phyloP scores from a whole-genome alignment of 2,329 filamentous ascomycete genomes.

The Emmonsiellopsis sp. region DNA sequence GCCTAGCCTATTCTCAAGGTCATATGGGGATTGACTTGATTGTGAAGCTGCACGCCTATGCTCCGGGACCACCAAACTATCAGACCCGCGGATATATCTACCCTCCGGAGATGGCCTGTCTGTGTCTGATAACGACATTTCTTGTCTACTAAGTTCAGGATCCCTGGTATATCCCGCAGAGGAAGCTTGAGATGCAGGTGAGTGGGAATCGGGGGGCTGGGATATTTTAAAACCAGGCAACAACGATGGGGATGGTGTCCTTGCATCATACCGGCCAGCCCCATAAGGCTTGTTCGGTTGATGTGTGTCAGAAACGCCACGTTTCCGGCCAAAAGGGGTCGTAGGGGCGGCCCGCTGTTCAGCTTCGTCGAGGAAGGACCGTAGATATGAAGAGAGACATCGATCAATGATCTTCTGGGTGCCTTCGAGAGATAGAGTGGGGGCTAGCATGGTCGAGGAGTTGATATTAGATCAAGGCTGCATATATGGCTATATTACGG shows the following conservation, averaged over 20 bases:
- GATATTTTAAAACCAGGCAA: neutral
- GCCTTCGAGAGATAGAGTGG: constrained; percentile 47
- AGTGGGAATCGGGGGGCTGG: neutral
- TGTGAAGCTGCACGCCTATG: constrained; percentile 1
- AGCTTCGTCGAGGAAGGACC: constrained; percentile 25
- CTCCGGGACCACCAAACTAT: neutral
- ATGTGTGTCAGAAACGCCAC: constrained; percentile 8
- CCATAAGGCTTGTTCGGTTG: constrained; percentile 3
- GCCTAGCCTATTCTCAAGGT: constrained; percentile 19
- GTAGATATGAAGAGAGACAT: constrained; percentile 44
- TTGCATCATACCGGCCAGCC: neutral
- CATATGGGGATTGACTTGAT: constrained; percentile 8
- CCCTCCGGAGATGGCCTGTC: neutral
- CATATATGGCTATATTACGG: neutral
- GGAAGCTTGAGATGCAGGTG: constrained; percentile 4
- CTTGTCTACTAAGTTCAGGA: neutral
- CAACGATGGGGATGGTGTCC: neutral
- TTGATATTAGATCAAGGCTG: constrained; percentile 7
- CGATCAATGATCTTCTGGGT: constrained; percentile 50
- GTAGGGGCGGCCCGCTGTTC: constrained; percentile 8
- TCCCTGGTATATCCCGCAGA: neutral
- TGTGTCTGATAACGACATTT: neutral
- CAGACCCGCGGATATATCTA: neutral
- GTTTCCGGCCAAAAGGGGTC: constrained; percentile 14
- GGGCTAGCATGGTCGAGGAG: constrained; percentile 11